Conservation (phyloP, 202 grass and related monocot species). For the Setaria italica region DNA sequence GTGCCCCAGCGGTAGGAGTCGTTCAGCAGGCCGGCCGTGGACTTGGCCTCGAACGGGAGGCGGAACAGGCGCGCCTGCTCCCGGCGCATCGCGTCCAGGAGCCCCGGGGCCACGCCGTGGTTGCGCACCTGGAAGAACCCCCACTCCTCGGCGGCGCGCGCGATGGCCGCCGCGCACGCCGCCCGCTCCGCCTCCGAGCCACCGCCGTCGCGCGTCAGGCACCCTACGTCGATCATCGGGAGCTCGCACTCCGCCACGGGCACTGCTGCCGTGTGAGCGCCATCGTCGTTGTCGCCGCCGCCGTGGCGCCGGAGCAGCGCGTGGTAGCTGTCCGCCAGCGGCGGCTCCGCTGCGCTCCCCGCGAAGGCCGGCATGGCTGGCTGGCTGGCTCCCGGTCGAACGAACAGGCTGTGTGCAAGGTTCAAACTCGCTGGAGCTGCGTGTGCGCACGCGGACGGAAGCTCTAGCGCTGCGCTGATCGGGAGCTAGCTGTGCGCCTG, state of each 20-base stretch:
- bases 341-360: slow-evolving; percentile 48
- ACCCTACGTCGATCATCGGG: slow-evolving; percentile 64
- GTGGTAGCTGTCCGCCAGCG: slow-evolving; percentile 55
- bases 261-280: neutral
- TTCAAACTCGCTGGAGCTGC: slow-evolving; percentile 12
- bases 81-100: slow-evolving; percentile 62
- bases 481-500: slow-evolving; percentile 9
- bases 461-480: neutral
- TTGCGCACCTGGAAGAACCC: slow-evolving; percentile 90
- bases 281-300: neutral
- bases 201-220: slow-evolving; percentile 26
- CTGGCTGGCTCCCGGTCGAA: too few species aligned
- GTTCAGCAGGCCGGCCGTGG: slow-evolving; percentile 47
- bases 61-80: slow-evolving; percentile 76
- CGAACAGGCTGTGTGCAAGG: neutral
- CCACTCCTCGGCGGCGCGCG: slow-evolving; percentile 70
- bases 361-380: slow-evolving; percentile 49
- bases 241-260: slow-evolving; percentile 56
- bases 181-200: slow-evolving; percentile 22
- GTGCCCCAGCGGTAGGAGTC: slow-evolving; percentile 84
- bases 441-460: neutral
- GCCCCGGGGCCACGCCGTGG: slow-evolving; percentile 65
- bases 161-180: slow-evolving; percentile 62
- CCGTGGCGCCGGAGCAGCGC: slow-evolving; percentile 37
- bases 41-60: slow-evolving; percentile 73